phyloP scores from a whole-genome alignment of 2,329 filamentous ascomycete species.

The Fusarium nurragi region DNA sequence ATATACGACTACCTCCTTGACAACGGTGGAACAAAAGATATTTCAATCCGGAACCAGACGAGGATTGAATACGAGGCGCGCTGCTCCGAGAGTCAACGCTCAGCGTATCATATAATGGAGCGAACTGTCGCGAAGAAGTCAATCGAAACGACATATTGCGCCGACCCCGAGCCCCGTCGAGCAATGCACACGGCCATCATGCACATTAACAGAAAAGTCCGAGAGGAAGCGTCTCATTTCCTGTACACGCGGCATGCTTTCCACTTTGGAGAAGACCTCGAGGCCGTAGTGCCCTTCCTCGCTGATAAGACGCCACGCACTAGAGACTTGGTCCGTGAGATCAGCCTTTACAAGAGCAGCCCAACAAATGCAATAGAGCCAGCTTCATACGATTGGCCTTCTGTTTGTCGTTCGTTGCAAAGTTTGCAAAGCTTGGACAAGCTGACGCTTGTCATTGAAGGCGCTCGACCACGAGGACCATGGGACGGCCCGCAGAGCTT shows the following conservation, averaged over 20 bases:
- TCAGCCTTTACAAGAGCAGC: constrained; percentile 65
- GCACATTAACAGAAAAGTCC: constrained; percentile 57
- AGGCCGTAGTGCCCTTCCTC: constrained; percentile 69
- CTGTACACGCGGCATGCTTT: constrained; percentile 67
- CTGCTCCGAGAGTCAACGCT: constrained; percentile 42
- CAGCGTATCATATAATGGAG: constrained; percentile 55
- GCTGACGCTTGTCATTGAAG: constrained; percentile 63
- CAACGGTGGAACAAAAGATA: constrained; percentile 50
- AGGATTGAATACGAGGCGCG: constrained; percentile 36
- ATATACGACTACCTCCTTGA: constrained; percentile 58
- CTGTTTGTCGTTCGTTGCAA: constrained; percentile 60
- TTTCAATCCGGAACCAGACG: constrained; percentile 54
- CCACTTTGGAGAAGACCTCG: constrained; percentile 67
- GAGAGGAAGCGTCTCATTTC: constrained; percentile 64
- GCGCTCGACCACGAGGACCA: constrained; percentile 59
- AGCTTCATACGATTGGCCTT: constrained; percentile 62
- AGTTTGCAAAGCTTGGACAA: constrained; percentile 52
- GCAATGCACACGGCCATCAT: constrained; percentile 58
- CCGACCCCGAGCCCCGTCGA: constrained; percentile 30
- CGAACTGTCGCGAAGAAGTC: constrained; percentile 53
- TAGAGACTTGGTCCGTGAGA: constrained; percentile 57
- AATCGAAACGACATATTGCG: constrained; percentile 63
- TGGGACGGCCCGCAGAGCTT: constrained; percentile 62
- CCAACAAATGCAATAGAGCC: constrained; percentile 52
- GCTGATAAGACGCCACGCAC: constrained; percentile 62